A percentile compares a stretch with the other conserved stretches of the same genome.
Evolutionary conservation across 2,329 filamentous ascomycete genomes (phyloP).

Genomic region (Hortaea sp.): DNA sequence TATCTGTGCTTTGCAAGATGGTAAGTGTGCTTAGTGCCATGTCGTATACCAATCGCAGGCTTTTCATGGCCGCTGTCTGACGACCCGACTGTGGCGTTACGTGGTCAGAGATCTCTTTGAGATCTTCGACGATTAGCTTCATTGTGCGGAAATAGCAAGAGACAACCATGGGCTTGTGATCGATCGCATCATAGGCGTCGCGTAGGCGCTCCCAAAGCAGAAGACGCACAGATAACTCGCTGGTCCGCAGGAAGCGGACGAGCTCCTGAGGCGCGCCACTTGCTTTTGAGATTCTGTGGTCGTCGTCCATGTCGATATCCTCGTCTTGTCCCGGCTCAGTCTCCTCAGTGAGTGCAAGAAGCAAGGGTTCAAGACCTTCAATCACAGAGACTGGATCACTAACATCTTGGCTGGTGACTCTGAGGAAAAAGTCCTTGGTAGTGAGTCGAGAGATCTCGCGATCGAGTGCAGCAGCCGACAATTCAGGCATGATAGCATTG

Average conservation of each 20-base stretch:
- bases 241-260: conserved; percentile 72
- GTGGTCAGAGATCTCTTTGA: conserved; percentile 50
- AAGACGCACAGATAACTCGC: conserved; percentile 71
- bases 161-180: conserved; percentile 77
- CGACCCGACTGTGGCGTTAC: conserved; percentile 52
- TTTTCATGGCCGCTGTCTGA: conserved; percentile 61
- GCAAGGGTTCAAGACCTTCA: conserved; percentile 81
- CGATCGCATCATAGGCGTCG: conserved; percentile 76
- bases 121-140: conserved; percentile 65
- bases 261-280: conserved; percentile 53
- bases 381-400: conserved; percentile 77
- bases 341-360: conserved; percentile 53
- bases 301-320: conserved; percentile 1
- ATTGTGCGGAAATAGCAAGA: conserved; percentile 80
- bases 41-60: conserved; percentile 70
- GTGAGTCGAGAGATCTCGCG: conserved; percentile 85
- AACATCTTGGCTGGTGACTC: conserved; percentile 73
- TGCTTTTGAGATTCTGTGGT: neutral
- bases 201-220: conserved; percentile 88
- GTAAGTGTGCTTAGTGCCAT: conserved; percentile 62
- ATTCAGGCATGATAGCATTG: conserved; percentile 77
- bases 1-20: conserved; percentile 54
- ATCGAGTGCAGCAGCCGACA: conserved; percentile 75
- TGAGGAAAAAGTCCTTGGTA: conserved; percentile 92
- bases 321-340: neutral